Evolutionary conservation across 1,284 basidiomycete species (phyloP).

Genomic region (Pholiota adiposa): DNA sequence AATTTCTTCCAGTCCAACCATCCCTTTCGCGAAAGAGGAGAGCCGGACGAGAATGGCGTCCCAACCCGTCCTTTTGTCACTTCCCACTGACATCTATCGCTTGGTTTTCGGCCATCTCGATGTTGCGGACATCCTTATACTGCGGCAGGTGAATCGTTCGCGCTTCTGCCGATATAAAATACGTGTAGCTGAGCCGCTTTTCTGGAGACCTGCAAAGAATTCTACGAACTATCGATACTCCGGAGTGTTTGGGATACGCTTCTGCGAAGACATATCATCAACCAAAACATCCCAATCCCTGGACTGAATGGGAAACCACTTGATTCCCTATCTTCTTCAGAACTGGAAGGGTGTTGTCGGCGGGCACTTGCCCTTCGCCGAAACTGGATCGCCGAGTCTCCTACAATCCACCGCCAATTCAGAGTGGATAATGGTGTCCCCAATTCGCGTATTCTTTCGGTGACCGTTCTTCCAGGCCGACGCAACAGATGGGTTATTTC

Average conservation of each 20-base stretch:
- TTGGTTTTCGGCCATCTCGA: conserved; percentile 18
- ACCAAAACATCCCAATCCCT: conserved; percentile 52
- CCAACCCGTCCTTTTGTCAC: background rate
- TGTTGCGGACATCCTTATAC: conserved; percentile 31
- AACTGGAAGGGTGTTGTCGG: conserved; percentile 47
- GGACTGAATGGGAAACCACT: conserved; percentile 33
- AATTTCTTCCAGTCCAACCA: background rate
- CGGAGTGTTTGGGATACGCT: conserved; percentile 56
- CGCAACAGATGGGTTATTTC: conserved; percentile 49
- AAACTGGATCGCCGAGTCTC: conserved; percentile 51
- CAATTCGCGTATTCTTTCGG: conserved; percentile 38
- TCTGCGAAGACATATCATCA: conserved; percentile 44
- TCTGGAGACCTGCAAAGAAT: conserved; percentile 51
- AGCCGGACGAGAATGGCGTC: background rate
- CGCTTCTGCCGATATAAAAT: background rate
- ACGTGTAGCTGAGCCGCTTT: background rate
- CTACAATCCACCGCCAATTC: conserved; percentile 33
- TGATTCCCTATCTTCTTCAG: conserved; percentile 37
- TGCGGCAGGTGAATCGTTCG: conserved; percentile 37
- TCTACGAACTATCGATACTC: conserved; percentile 45
- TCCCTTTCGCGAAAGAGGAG: background rate
- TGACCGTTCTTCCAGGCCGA: conserved; percentile 49
- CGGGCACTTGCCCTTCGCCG: conserved; percentile 44
- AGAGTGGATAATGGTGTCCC: conserved; percentile 30
- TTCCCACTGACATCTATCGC: conserved; percentile 20